Conservation (phyloP, 495 filamentous ascomycete species). For the Daldinia concentrica region DNA sequence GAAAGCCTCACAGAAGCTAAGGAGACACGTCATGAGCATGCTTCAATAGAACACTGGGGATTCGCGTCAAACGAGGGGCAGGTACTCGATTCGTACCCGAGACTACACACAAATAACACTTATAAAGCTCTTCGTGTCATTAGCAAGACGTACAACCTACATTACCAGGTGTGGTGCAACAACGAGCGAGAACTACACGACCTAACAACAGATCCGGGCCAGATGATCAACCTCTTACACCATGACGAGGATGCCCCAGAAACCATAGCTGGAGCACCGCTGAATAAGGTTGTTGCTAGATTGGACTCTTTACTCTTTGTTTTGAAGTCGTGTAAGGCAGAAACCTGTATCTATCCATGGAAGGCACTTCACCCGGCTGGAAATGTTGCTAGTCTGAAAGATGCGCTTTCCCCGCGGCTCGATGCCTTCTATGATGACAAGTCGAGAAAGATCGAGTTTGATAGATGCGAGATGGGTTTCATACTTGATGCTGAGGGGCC, state of each 20-base stretch:
- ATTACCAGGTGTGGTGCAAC: constrained; percentile 74
- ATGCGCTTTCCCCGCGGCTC: constrained; percentile 60
- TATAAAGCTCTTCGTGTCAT: constrained; percentile 71
- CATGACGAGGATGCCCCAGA: constrained; percentile 24
- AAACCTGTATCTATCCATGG: constrained; percentile 68
- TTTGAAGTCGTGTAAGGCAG: constrained; percentile 69
- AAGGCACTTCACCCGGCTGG: constrained; percentile 63
- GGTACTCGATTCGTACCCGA: constrained; percentile 43
- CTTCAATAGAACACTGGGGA: constrained; percentile 74
- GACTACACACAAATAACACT: constrained; percentile 61
- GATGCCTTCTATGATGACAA: constrained; percentile 65
- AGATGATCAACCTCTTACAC: constrained; percentile 67
- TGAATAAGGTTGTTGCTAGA: constrained; percentile 58
- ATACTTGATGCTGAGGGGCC: constrained; percentile 69
- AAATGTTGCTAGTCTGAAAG: constrained; percentile 51
- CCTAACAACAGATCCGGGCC: constrained; percentile 67
- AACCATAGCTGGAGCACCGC: constrained; percentile 55
- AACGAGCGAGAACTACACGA: constrained; percentile 74
- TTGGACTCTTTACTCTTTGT: constrained; percentile 71
- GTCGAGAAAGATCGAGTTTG: constrained; percentile 61
- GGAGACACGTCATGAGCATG: constrained; percentile 65
- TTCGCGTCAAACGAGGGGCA: constrained; percentile 60
- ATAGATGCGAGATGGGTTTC: constrained; percentile 68
- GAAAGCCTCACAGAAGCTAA: constrained; percentile 44
- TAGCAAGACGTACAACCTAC: constrained; percentile 63